Conservation (phyloP, 108 stramenopile genomes). For the Pelagomonas calceolata region DNA sequence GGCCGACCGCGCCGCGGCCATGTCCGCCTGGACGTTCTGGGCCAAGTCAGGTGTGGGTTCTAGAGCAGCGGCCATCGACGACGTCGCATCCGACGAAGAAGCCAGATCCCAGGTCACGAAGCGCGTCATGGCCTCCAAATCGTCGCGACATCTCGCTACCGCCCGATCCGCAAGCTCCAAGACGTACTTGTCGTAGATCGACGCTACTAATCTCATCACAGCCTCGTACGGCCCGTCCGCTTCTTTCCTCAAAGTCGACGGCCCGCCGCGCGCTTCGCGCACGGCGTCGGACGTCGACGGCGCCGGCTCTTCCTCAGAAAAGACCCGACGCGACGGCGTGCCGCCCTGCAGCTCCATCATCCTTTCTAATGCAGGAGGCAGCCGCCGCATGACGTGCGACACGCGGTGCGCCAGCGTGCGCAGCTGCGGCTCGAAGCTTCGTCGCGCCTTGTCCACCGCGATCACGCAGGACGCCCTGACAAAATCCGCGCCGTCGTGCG, state of each 20-base stretch:
- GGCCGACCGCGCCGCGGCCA: slow-evolving; percentile 59
- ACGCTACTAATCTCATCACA: slow-evolving; percentile 35
- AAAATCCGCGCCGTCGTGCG: slow-evolving; percentile 86
- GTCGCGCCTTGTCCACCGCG: slow-evolving; percentile 75
- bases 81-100: background rate
- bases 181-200: slow-evolving; percentile 70
- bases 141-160: slow-evolving; percentile 62
- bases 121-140: slow-evolving; percentile 69
- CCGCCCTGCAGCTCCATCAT: background rate
- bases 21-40: slow-evolving; percentile 66
- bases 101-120: slow-evolving; percentile 84
- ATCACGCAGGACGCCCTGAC: slow-evolving; percentile 80
- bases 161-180: slow-evolving; percentile 54
- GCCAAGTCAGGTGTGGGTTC: slow-evolving; percentile 52
- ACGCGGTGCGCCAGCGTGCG: slow-evolving; percentile 50
- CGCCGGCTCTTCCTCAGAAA: no score
- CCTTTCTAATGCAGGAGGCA: slow-evolving; percentile 71
- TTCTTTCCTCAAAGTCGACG: background rate
- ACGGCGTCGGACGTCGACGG: no score
- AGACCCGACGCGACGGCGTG: no score
- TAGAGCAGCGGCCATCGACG: background rate
- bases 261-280: no score
- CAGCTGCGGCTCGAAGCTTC: slow-evolving; percentile 67
- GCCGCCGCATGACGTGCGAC: slow-evolving; percentile 70
- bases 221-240: background rate